Base-by-base conservation (phyloP, 768 basidiomycete genomes). In the Podaxis sp. region DNA sequence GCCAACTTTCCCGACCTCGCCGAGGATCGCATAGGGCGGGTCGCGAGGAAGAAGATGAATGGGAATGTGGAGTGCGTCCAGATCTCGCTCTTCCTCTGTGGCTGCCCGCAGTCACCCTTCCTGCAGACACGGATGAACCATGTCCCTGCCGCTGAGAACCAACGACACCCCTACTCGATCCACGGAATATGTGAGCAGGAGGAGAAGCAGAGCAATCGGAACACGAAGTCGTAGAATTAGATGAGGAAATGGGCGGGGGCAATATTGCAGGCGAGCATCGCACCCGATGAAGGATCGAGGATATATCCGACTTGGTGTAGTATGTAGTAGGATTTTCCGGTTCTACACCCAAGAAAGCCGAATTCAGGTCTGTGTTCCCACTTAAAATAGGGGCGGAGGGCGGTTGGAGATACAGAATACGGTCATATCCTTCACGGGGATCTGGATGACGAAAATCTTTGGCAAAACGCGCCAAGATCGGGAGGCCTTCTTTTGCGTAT, bases 381-480 rank as follows among this genome's bases (percentile, higher is more conserved):
- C 21, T 72, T 40, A 77, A 68, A 58, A 73, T 71, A 14, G 73
- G 64, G 48, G 77, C 76, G 62, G 81, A 79, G 62, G 72, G 67
- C 42, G 76, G 77, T 62, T 72, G 72, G 59, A 84, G 66, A 65
- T 73, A 74, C 50, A 82, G 63, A 65, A 90, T 80, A 51, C 82
- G 82, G 63, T 91, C 78, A 70, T 87, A 85, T 18, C 86, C 89
- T 77, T 93, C 91, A 37, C 75, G 66, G 38, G 78, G 66, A 21
- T 69, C 69, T 28, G 91, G 91, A 27, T 75, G 68, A 67, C 76
- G 75, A 67, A 86, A 88, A 64, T 86, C 83, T 52, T 78, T 75
- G 50, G 80, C 79, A 71, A 93, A 91, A 55, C 83, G 82, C 62
- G 82, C 76, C 58, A 93, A 77, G n/a, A 91, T 74, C 37, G 76